Percentiles rank a stretch among this genome's conserved stretches.
Conservation (phyloP, 768 basidiomycete genomes). For the Boletellus ananas region DNA sequence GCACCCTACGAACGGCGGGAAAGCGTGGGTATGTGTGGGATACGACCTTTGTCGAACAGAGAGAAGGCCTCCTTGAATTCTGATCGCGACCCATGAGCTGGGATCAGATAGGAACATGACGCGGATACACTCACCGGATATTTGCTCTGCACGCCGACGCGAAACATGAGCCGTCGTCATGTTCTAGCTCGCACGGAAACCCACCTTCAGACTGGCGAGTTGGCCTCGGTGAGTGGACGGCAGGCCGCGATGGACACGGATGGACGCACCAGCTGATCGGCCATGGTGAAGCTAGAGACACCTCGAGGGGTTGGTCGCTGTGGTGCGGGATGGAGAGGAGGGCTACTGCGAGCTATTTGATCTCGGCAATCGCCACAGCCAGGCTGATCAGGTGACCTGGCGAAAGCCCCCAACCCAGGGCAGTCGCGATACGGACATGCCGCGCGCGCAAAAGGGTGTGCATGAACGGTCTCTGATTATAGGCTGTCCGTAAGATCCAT, state of each 20-base stretch:
- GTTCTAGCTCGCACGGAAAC: constrained; percentile 10
- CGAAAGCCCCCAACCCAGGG: constrained; percentile 18
- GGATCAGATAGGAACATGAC: background rate
- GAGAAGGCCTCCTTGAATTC: constrained; percentile 99
- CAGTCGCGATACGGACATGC: background rate
- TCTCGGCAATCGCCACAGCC: constrained; percentile 35
- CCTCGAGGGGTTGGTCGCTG: constrained; percentile 1
- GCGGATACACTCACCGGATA: constrained; percentile 60
- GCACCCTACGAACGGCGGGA: background rate
- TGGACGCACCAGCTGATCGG: constrained; percentile 52
- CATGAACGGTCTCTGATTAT: constrained; percentile 6
- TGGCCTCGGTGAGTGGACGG: background rate
- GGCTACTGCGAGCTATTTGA: constrained; percentile 9
- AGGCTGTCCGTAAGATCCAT: constrained; percentile 7
- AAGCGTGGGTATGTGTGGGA: background rate
- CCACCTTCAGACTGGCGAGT: constrained; percentile 53
- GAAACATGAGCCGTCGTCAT: background rate
- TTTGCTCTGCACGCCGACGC: constrained; percentile 64
- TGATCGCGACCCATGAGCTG: constrained; percentile 28
- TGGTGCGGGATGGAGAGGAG: background rate
- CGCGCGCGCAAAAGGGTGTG: background rate
- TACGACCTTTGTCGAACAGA: constrained; percentile 87
- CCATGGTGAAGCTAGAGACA: constrained; percentile 38
- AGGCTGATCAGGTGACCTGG: constrained; percentile 19
- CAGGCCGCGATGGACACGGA: constrained; percentile 16